These are phyloP conservation scores for Laguncularia racemosa DNA, from an alignment of 345 rosid species.

Conservation along the genomic window DNA sequence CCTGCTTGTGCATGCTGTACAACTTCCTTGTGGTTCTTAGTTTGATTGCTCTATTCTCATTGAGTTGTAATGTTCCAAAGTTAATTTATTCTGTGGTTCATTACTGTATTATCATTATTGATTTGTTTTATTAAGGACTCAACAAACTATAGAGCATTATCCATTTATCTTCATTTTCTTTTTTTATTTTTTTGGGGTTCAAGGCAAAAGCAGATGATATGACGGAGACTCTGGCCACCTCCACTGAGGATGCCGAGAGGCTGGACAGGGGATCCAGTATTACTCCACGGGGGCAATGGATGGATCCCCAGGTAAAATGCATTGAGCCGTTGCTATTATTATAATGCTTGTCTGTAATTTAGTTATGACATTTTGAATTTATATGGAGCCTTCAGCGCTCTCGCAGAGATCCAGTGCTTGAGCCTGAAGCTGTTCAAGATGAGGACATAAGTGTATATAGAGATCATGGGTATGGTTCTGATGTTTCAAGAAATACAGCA, in stretches of 20 bases:
- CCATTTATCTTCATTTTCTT: background rate
- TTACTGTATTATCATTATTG: too few species aligned
- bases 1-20: too few species aligned
- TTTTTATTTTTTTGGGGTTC: constrained; percentile 11
- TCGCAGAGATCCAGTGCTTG: constrained; percentile 34
- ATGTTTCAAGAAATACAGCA: constrained; percentile 41
- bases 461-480: constrained; percentile 58
- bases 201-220: constrained; percentile 44
- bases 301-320: constrained; percentile 45
- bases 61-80: too few species aligned
- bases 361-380: constrained; percentile 12
- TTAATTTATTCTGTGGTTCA: too few species aligned
- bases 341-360: constrained; percentile 1
- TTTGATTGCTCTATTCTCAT: too few species aligned
- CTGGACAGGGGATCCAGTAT: constrained; percentile 38
- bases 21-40: too few species aligned
- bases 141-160: background rate
- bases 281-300: constrained; percentile 42
- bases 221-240: constrained; percentile 25
- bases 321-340: background rate
- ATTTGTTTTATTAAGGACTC: background rate
- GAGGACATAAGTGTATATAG: constrained; percentile 45
- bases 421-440: constrained; percentile 40
- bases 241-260: constrained; percentile 40
- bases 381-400: constrained; percentile 42